Evolutionary conservation across 352 stramenopile species (phyloP).

Genomic region (Pythium dissimile): DNA sequence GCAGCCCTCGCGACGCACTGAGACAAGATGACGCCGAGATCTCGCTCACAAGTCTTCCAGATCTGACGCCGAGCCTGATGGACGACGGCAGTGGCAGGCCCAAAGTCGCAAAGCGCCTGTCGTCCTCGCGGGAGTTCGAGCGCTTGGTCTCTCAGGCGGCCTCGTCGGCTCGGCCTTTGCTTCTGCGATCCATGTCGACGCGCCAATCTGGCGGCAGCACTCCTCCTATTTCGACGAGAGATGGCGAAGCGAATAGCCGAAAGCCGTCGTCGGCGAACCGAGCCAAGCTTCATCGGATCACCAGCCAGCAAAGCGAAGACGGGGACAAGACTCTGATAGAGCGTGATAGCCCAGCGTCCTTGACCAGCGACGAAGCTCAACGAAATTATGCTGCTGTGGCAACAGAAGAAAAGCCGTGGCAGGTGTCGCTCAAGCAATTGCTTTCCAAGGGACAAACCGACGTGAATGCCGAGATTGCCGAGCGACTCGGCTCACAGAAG

Average conservation of each 20-base stretch:
- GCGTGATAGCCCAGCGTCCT: neutral
- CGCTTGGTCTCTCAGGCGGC: neutral
- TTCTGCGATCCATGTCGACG: constrained; percentile 42
- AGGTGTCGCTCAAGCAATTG: constrained; percentile 54
- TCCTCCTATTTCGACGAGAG: neutral
- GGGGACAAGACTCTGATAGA: neutral
- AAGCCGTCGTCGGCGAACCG: neutral
- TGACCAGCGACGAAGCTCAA: neutral
- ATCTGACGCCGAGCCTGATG: constrained; percentile 30
- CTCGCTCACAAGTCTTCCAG: constrained; percentile 46
- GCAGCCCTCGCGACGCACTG: neutral
- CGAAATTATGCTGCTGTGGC: neutral
- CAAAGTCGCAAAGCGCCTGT: constrained; percentile 35
- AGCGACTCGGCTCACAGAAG: neutral
- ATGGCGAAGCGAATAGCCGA: neutral
- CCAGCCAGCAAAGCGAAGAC: neutral
- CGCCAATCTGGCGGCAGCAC: constrained; percentile 4
- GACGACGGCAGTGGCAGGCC: constrained; percentile 2
- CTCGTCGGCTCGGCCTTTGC: constrained; percentile 3
- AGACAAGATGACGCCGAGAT: constrained; percentile 41
- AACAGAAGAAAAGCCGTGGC: constrained; percentile 38
- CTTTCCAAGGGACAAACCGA: constrained; percentile 37
- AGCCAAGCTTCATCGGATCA: neutral
- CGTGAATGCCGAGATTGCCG: neutral
- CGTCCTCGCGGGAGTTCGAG: constrained; percentile 23